Conservation (phyloP, 768 basidiomycete genomes). For the Russula earlei region DNA sequence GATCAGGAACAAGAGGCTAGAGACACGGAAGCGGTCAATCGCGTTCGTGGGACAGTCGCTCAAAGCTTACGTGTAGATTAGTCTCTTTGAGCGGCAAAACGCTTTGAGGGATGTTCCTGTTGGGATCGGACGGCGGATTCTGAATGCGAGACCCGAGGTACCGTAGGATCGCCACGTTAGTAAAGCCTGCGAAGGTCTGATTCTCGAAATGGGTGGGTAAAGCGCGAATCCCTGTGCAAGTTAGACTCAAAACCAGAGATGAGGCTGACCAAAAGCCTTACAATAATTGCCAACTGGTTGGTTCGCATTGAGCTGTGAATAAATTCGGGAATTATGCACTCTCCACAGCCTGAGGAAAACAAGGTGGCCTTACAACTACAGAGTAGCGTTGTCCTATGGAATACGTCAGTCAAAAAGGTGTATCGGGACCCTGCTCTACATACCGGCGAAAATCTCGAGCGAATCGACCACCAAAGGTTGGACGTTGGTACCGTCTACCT, state of each 20-base stretch:
- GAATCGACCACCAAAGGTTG: slow-evolving; percentile 22
- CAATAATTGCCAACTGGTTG: slow-evolving; percentile 12
- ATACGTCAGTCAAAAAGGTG: not conserved
- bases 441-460: slow-evolving; percentile 22
- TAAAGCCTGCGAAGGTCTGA: not conserved
- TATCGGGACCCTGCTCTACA: not conserved
- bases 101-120: not conserved
- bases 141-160: not conserved
- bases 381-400: slow-evolving; percentile 23
- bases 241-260: too few relatives aligned
- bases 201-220: not conserved
- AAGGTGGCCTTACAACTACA: slow-evolving; percentile 19
- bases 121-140: slow-evolving; percentile 1
- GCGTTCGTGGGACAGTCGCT: not conserved
- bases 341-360: not conserved
- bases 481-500: slow-evolving; percentile 22
- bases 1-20: not conserved
- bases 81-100: slow-evolving; percentile 1
- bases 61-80: slow-evolving; percentile 5
- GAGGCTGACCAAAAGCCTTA: not conserved
- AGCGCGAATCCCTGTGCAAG: too few relatives aligned
- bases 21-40: slow-evolving; percentile 2
- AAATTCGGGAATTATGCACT: not conserved
- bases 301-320: slow-evolving; percentile 16
- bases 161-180: slow-evolving; percentile 19